Evolutionary conservation across 1,284 basidiomycete species (phyloP).

Genomic region (Pterulicium gracile): DNA sequence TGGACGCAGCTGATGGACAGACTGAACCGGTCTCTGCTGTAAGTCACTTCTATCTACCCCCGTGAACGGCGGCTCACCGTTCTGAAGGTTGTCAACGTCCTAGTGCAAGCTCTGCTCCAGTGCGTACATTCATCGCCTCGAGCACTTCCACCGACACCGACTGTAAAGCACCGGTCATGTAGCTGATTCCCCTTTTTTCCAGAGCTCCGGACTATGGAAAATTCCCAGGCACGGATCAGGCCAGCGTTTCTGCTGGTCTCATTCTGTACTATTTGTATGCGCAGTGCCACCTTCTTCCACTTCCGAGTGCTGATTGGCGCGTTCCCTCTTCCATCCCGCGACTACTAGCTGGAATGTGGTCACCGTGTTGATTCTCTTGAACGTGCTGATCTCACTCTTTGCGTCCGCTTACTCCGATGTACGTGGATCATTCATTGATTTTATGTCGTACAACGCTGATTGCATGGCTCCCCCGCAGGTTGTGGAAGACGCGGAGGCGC

Average conservation of each 20-base stretch:
- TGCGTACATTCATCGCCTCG: conserved; percentile 24
- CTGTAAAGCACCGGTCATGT: too few species aligned
- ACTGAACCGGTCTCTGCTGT: conserved; percentile 43
- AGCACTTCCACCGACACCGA: too few species aligned
- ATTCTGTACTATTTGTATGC: conserved; percentile 73
- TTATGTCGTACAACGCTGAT: conserved; percentile 2
- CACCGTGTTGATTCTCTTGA: conserved; percentile 82
- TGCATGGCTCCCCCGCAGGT: conserved; percentile 23
- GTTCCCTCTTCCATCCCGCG: conserved; percentile 3
- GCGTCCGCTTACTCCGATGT: conserved; percentile 85
- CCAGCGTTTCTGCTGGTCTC: conserved; percentile 52
- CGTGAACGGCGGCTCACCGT: not conserved
- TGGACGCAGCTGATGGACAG: conserved; percentile 84
- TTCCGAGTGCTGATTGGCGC: not conserved
- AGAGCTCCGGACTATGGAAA: conserved; percentile 76
- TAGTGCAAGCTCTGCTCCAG: conserved; percentile 79
- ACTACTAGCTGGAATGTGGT: conserved; percentile 69
- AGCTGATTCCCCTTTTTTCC: conserved; percentile 1
- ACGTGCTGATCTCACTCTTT: conserved; percentile 92
- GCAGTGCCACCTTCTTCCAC: not conserved
- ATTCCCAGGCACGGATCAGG: conserved; percentile 36
- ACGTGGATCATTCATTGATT: conserved; percentile 20
- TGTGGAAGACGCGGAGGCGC: conserved; percentile 56
- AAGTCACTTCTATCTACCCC: conserved; percentile 10
- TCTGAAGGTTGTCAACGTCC: conserved; percentile 54